Base-by-base conservation (phyloP, 139 green algal genomes). In the Microglena sp. region DNA sequence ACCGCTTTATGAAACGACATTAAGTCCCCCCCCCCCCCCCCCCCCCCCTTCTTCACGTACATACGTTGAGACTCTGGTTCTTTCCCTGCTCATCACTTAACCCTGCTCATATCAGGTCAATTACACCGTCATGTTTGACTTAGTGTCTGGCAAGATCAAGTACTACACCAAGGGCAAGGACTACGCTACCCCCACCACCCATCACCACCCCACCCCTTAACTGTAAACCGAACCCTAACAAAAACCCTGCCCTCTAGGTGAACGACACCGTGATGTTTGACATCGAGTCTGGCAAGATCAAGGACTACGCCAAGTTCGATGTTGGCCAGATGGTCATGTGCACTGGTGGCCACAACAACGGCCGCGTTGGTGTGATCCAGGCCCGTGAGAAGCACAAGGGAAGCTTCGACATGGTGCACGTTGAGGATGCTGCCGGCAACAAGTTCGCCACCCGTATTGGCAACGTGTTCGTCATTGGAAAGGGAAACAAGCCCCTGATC, bases 381-480 rank as follows among this genome's bases (percentile, higher is more conserved):
- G 77, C 92, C 78, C 84, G 84, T 67, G 94, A 99, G 87, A 96
- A 94, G 84, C 94, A 99, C 90, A 81, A 81, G 65, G 73, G 91
- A 31, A 78, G 66, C 60, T 92, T 94, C 76, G 90, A 98, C 72
- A 96, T 99, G 36, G 76, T 95, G 60, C 88, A 97, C 75, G 71
- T 99, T 56, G 92, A 94, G 84, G 94, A 99, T 71, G 81, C 88
- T 7, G 62, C 73, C 28, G 92, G 91, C 75, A 85, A 95, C 79
- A 71, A 80, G 55, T 99, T 99, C 69, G 93, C 91, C 65, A 99
- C 94, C 22, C 85, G 94, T 64, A 62, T 86, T 35, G 78, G 55
- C 68, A 99, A 99, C 77, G 88, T 99, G 55, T 99, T 99, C 77
- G 79, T 95, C 63, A 97, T 99, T 54, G 94, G 94, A 70, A 94